Percentiles rank a stretch among this genome's conserved stretches.
phyloP scores from a whole-genome alignment of 2,329 filamentous ascomycete species.

The Diaporthe vexans region DNA sequence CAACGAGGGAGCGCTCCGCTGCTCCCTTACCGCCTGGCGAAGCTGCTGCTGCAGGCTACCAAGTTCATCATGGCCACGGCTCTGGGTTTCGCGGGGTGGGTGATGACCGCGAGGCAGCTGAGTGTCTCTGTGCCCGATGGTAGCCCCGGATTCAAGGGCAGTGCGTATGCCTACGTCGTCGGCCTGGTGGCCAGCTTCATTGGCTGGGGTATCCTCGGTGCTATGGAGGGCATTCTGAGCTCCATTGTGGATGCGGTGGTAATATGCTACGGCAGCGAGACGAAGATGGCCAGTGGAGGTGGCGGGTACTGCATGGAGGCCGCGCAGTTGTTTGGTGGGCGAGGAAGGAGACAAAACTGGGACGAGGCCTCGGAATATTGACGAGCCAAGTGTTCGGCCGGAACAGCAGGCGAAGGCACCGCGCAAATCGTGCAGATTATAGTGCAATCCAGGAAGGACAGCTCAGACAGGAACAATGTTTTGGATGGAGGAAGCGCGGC shows the following conservation, averaged over 20 bases:
- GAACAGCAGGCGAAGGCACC: background rate
- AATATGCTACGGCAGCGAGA: constrained; percentile 95
- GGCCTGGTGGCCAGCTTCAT: constrained; percentile 94
- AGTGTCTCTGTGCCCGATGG: constrained; percentile 70
- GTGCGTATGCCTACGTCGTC: constrained; percentile 94
- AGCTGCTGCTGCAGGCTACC: constrained; percentile 90
- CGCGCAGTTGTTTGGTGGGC: constrained; percentile 85
- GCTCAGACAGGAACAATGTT: constrained; percentile 7
- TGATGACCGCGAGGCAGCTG: constrained; percentile 87
- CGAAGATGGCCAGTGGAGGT: constrained; percentile 74
- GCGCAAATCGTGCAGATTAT: background rate
- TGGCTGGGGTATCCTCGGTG: constrained; percentile 91
- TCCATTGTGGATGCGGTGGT: constrained; percentile 90
- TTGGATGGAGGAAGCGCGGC: constrained; percentile 39
- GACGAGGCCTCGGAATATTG: constrained; percentile 37
- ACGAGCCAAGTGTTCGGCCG: background rate
- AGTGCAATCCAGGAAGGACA: background rate
- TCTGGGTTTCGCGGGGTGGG: constrained; percentile 96
- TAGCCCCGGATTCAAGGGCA: constrained; percentile 73
- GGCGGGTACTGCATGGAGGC: constrained; percentile 93
- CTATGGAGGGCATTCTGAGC: constrained; percentile 89
- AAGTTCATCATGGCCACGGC: constrained; percentile 91
- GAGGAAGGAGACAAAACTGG: constrained; percentile 43
- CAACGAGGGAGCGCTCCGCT: constrained; percentile 62
- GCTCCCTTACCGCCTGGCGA: constrained; percentile 91